Evolutionary conservation across 352 stramenopile species (phyloP).

Genomic region (Phytophthora podocarpi): DNA sequence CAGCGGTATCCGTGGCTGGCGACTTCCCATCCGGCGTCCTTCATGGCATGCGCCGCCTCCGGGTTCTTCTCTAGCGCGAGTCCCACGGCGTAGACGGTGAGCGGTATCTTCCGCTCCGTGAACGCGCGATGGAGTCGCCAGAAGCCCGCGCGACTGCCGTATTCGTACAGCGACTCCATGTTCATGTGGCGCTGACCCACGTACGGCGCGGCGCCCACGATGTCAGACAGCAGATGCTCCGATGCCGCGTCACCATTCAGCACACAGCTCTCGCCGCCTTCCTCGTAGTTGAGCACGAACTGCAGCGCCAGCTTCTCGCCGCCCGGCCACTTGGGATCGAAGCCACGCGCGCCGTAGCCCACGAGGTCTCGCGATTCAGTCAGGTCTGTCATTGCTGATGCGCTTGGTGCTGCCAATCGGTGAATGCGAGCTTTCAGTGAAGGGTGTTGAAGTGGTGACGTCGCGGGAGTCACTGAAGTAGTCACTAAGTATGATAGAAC

Average conservation of each 20-base stretch:
- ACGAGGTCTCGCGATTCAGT: constrained; percentile 73
- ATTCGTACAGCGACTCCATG: constrained; percentile 97
- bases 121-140: constrained; percentile 95
- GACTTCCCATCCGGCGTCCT: constrained; percentile 93
- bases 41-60: constrained; percentile 89
- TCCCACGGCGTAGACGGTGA: constrained; percentile 94
- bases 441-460: constrained; percentile 8
- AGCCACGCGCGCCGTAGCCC: constrained; percentile 81
- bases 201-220: constrained; percentile 85
- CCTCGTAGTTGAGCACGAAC: constrained; percentile 98
- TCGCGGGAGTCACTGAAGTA: constrained; percentile 1
- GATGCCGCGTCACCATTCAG: constrained; percentile 90
- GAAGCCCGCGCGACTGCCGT: constrained; percentile 94
- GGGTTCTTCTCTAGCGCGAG: constrained; percentile 96
- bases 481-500: neutral
- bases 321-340: constrained; percentile 83
- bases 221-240: constrained; percentile 94
- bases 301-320: constrained; percentile 90
- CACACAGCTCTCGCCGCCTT: constrained; percentile 94
- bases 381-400: neutral
- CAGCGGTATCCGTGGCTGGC: constrained; percentile 94
- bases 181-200: constrained; percentile 86
- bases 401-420: constrained; percentile 7
- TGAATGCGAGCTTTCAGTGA: no score
- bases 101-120: constrained; percentile 84